Evolutionary conservation across 768 basidiomycete species (phyloP).

Genomic region (Gloeostereum incarnatum): DNA sequence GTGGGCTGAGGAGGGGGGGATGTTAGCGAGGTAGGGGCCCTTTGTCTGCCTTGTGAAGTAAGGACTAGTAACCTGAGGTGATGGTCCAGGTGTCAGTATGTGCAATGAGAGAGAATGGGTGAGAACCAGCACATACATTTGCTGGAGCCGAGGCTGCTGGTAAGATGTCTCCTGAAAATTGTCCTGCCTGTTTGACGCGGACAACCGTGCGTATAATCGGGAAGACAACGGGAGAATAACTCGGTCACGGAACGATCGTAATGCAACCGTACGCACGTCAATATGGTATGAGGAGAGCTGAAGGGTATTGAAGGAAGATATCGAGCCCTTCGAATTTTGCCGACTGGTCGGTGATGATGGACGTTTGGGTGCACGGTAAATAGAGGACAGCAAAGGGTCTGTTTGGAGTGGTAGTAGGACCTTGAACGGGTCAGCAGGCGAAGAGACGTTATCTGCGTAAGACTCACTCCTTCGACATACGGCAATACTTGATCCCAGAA

Average conservation of each 20-base stretch:
- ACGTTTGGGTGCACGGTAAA: constrained; percentile 56
- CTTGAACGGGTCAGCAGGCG: constrained; percentile 18
- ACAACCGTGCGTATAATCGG: constrained; percentile 47
- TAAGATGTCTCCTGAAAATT: constrained; percentile 44
- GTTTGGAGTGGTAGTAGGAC: constrained; percentile 54
- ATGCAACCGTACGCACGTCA: constrained; percentile 74
- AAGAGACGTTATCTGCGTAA: constrained; percentile 79
- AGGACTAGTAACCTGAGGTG: constrained; percentile 60
- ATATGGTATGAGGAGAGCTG: constrained; percentile 41
- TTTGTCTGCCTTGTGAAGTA: constrained; percentile 56
- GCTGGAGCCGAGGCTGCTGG: constrained; percentile 65
- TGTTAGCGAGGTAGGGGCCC: constrained; percentile 51
- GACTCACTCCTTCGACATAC: no score
- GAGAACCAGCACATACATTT: constrained; percentile 46
- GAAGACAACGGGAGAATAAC: constrained; percentile 61
- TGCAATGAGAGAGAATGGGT: background rate
- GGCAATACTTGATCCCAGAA: constrained; percentile 84
- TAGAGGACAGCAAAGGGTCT: constrained; percentile 53
- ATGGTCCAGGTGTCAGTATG: constrained; percentile 8
- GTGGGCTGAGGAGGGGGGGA: constrained; percentile 45
- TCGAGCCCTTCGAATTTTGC: constrained; percentile 36
- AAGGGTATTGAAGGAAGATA: constrained; percentile 19
- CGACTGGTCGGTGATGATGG: constrained; percentile 39
- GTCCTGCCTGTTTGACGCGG: constrained; percentile 44
- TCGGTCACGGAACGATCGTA: constrained; percentile 72